Percentiles rank a stretch among this genome's conserved stretches.
Evolutionary conservation across 495 filamentous ascomycete species (phyloP).

Genomic region (Clohesyomyces aquaticus): DNA sequence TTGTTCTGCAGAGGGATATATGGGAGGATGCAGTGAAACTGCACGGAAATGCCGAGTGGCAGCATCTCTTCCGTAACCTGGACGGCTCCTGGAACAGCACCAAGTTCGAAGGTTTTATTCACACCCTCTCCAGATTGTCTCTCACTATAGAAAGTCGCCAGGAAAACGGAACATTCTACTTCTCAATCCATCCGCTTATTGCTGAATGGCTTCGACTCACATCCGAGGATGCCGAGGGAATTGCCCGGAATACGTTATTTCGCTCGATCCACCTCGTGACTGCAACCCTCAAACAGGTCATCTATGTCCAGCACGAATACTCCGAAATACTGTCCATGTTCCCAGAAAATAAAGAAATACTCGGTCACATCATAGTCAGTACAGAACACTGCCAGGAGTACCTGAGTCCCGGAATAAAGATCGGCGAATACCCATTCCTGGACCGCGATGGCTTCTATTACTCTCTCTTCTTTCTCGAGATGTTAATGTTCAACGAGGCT

Average conservation of each 20-base stretch:
- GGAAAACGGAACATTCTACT: neutral
- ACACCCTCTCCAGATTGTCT: neutral
- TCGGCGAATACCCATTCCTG: neutral
- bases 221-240: neutral
- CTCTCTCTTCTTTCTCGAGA: neutral
- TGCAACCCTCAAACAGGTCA: neutral
- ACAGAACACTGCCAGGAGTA: neutral
- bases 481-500: neutral
- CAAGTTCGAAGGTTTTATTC: neutral
- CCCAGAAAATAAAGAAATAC: neutral
- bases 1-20: neutral
- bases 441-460: neutral
- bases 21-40: neutral
- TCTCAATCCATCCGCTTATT: neutral
- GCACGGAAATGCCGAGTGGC: neutral
- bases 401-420: neutral
- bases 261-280: neutral
- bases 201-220: neutral
- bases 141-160: neutral
- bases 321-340: neutral
- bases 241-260: too few relatives aligned
- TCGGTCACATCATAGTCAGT: neutral
- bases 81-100: neutral
- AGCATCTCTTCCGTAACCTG: neutral
- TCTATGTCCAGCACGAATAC: neutral